phyloP scores from a whole-genome alignment of 1,284 basidiomycete species.

The Ganoderma sp. region DNA sequence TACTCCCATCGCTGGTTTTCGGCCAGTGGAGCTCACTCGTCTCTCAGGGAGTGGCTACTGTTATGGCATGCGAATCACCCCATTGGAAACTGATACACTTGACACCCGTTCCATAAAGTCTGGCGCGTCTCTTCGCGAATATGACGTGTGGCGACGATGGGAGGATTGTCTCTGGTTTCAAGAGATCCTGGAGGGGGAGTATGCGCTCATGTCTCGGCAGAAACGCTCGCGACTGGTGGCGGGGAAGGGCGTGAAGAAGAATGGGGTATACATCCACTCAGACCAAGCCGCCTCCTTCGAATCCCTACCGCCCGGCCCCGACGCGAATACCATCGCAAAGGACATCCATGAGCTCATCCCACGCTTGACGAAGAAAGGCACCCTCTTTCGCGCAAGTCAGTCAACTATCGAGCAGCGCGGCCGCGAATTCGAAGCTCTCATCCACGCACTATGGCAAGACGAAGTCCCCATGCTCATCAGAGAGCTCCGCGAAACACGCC shows the following conservation, averaged over 20 bases:
- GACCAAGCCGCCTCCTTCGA: constrained; percentile 81
- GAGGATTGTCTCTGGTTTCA: constrained; percentile 81
- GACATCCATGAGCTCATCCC: constrained; percentile 72
- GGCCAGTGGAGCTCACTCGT: constrained; percentile 8
- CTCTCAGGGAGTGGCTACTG: constrained; percentile 55
- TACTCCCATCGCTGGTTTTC: constrained; percentile 17
- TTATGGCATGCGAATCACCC: constrained; percentile 67
- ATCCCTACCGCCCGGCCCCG: constrained; percentile 82
- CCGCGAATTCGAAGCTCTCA: constrained; percentile 60
- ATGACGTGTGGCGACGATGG: constrained; percentile 79
- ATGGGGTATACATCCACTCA: constrained; percentile 68
- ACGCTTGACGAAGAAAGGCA: constrained; percentile 69
- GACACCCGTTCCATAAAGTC: constrained; percentile 44
- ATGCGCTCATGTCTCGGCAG: constrained; percentile 61
- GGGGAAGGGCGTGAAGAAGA: constrained; percentile 77
- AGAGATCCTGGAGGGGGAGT: constrained; percentile 68
- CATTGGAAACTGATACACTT: constrained; percentile 40
- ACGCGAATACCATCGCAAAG: constrained; percentile 68
- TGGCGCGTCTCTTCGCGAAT: constrained; percentile 49
- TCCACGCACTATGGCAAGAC: constrained; percentile 61
- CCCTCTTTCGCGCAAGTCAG: constrained; percentile 71
- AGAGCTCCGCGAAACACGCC: constrained; percentile 63
- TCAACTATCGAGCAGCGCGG: constrained; percentile 68
- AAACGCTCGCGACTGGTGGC: constrained; percentile 66
- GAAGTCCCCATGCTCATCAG: constrained; percentile 67